Evolutionary conservation across 2,329 filamentous ascomycete genomes (phyloP).

Genomic region (Alternaria burnsii): DNA sequence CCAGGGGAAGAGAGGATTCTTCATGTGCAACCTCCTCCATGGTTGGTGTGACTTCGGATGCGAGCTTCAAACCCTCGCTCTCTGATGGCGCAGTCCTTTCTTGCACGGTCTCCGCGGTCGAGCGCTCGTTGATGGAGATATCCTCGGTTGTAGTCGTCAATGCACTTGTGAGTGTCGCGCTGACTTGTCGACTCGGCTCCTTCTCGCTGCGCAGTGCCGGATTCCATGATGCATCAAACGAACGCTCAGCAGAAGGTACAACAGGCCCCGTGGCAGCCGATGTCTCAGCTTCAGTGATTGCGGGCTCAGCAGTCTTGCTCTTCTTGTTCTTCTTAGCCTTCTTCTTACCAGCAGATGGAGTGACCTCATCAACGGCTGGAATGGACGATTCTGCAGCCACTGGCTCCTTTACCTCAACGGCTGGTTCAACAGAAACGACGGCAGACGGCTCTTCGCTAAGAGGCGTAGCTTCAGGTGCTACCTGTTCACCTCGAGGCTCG

Average conservation of each 20-base stretch:
- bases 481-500: conserved; percentile 15
- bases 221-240: conserved; percentile 5
- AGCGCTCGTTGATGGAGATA: background rate
- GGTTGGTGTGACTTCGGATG: background rate
- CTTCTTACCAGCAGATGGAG: conserved; percentile 27
- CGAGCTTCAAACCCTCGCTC: background rate
- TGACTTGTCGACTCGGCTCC: background rate
- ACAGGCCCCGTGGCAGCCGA: conserved; percentile 14
- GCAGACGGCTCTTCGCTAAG: background rate
- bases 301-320: conserved; percentile 35
- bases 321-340: conserved; percentile 41
- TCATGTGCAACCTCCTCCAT: background rate
- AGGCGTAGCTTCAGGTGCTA: background rate
- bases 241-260: conserved; percentile 13
- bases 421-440: background rate
- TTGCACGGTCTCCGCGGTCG: background rate
- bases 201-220: background rate
- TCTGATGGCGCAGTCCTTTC: background rate
- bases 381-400: background rate
- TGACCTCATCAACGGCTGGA: conserved; percentile 8
- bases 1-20: background rate
- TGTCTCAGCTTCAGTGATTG: conserved; percentile 24
- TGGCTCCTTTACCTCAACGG: background rate
- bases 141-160: background rate
- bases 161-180: background rate